Percentiles rank a stretch among this genome's conserved stretches.
Evolutionary conservation across 23 red algal genomes (phyloP).

Genomic region (Cyanidiococcus yangmingshanensis): DNA sequence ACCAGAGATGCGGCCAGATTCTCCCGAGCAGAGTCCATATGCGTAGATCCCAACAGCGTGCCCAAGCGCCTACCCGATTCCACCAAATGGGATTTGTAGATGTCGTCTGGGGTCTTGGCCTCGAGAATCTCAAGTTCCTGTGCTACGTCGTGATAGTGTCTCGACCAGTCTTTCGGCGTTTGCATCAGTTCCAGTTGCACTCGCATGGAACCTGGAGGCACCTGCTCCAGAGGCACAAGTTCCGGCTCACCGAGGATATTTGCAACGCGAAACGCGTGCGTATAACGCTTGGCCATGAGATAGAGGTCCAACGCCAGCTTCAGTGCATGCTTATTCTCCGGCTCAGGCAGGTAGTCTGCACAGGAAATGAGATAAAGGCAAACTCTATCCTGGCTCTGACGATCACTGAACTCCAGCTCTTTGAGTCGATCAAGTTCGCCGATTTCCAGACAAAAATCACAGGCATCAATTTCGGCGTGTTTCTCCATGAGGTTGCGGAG

Average conservation of each 20-base stretch:
- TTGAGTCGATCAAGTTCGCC: constrained; percentile 40
- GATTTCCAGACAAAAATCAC: constrained; percentile 89
- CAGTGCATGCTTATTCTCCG: constrained; percentile 50
- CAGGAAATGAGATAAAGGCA: constrained; percentile 77
- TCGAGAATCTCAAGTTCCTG: constrained; percentile 89
- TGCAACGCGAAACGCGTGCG: constrained; percentile 74
- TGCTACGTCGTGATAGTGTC: constrained; percentile 56
- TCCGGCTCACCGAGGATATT: constrained; percentile 49
- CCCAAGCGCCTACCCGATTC: constrained; percentile 35
- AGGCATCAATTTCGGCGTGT: constrained; percentile 87
- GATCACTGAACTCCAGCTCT: constrained; percentile 33
- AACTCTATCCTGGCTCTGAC: constrained; percentile 59
- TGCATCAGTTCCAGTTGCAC: constrained; percentile 69
- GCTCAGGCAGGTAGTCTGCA: constrained; percentile 61
- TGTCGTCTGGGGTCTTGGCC: constrained; percentile 84
- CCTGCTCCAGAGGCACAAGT: constrained; percentile 19
- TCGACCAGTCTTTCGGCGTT: constrained; percentile 31
- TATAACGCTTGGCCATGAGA: constrained; percentile 22
- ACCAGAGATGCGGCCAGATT: constrained; percentile 93
- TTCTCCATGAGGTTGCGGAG: constrained; percentile 69
- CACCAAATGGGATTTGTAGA: constrained; percentile 90
- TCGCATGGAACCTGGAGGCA: background rate
- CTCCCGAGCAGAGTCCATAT: constrained; percentile 64
- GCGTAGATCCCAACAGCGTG: constrained; percentile 13
- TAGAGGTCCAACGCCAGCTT: constrained; percentile 55